A percentile compares a stretch with the other conserved stretches of the same genome.
Evolutionary conservation across 2,329 filamentous ascomycete genomes (phyloP).

Genomic region (Claviceps sp.): DNA sequence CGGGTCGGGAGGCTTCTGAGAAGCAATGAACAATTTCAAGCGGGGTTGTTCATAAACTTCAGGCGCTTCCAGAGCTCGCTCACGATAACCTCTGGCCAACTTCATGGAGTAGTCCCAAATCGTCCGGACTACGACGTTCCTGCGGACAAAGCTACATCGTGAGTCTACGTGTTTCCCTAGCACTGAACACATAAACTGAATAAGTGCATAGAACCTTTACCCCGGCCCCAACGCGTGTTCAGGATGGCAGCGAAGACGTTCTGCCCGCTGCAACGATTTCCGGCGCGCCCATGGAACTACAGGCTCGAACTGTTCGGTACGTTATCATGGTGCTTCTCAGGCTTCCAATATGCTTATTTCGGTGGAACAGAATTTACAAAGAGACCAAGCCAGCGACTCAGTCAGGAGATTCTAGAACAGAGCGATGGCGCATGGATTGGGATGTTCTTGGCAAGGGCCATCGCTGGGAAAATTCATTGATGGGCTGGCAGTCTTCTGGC

Average conservation of each 20-base stretch:
- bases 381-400: conserved; percentile 92
- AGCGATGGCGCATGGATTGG: conserved; percentile 97
- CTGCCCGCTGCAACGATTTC: conserved; percentile 78
- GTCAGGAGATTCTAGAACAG: conserved; percentile 73
- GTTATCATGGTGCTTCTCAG: conserved; percentile 11
- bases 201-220: conserved; percentile 58
- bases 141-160: conserved; percentile 87
- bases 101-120: conserved; percentile 34
- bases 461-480: conserved; percentile 95
- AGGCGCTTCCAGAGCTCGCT: conserved; percentile 42
- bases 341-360: neutral
- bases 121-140: conserved; percentile 70
- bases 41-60: conserved; percentile 28
- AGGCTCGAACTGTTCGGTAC: conserved; percentile 88
- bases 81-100: conserved; percentile 26
- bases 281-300: conserved; percentile 83
- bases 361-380: conserved; percentile 62
- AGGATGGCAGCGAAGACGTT: conserved; percentile 77
- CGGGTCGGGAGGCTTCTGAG: conserved; percentile 39
- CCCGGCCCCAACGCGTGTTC: conserved; percentile 75
- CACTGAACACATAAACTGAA: neutral
- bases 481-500: conserved; percentile 95
- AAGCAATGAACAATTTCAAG: conserved; percentile 25
- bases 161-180: conserved; percentile 13
- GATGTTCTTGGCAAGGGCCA: conserved; percentile 85